Percentiles rank a stretch among this genome's conserved stretches.
phyloP scores from a whole-genome alignment of 1,139 yeast genomes.

The Candida tetrigidarum region DNA sequence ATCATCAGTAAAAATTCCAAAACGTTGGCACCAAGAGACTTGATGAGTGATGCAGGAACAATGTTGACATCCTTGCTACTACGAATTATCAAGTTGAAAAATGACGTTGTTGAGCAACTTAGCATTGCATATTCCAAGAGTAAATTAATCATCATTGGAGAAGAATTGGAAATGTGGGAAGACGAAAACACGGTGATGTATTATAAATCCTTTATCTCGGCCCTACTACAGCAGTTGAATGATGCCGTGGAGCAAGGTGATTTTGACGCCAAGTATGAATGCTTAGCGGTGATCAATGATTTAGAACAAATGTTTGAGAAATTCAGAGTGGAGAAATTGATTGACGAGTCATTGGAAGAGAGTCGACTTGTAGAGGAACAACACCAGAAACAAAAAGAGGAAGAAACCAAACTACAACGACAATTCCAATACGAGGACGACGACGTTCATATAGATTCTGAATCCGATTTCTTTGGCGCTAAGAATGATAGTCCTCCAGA shows the following conservation, averaged over 20 bases:
- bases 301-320: slow-evolving; percentile 66
- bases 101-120: slow-evolving; percentile 50
- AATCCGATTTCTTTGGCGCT: slow-evolving; percentile 18
- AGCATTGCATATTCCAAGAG: slow-evolving; percentile 62
- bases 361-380: slow-evolving; percentile 10
- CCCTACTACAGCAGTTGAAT: slow-evolving; percentile 54
- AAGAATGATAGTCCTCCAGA: slow-evolving; percentile 21
- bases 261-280: slow-evolving; percentile 55
- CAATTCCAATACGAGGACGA: slow-evolving; percentile 9
- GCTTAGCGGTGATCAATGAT: slow-evolving; percentile 62
- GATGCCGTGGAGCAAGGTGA: slow-evolving; percentile 53
- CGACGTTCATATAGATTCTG: slow-evolving; percentile 9
- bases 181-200: slow-evolving; percentile 44
- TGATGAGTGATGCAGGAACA: slow-evolving; percentile 62
- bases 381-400: slow-evolving; percentile 7
- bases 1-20: slow-evolving; percentile 46
- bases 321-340: slow-evolving; percentile 41
- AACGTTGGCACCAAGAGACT: slow-evolving; percentile 48
- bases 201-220: slow-evolving; percentile 55
- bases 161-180: slow-evolving; percentile 49
- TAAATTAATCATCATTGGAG: slow-evolving; percentile 56
- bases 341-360: slow-evolving; percentile 21
- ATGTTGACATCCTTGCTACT: slow-evolving; percentile 54
- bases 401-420: slow-evolving; percentile 9
- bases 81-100: slow-evolving; percentile 53